phyloP scores from a whole-genome alignment of 805 yeast species.

The Candida tammaniensis region DNA sequence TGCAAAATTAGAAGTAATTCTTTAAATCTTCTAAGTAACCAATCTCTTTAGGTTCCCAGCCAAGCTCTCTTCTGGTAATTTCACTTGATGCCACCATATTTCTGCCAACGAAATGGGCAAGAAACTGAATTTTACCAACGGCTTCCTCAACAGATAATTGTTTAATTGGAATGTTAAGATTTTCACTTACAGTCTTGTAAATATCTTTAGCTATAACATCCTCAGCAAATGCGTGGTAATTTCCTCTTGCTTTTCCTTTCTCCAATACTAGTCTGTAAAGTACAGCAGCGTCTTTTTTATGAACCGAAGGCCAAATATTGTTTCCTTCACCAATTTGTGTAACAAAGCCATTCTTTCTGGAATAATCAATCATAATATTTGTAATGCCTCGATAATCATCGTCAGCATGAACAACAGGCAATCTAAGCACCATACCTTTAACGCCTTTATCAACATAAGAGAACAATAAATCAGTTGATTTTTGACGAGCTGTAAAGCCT shows the following conservation, averaged over 20 bases:
- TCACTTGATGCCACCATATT: slow-evolving; percentile 12
- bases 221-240: slow-evolving; percentile 16
- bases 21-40: slow-evolving; percentile 21
- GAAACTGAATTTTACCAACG: slow-evolving; percentile 11
- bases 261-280: slow-evolving; percentile 15
- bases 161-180: slow-evolving; percentile 11
- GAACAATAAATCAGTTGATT: background rate
- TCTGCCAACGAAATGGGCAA: background rate
- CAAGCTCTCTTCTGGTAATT: slow-evolving; percentile 17
- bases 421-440: slow-evolving; percentile 19
- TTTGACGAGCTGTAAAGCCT: background rate
- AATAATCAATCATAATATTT: slow-evolving; percentile 18
- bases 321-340: slow-evolving; percentile 30
- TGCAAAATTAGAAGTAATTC: background rate
- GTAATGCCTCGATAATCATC: slow-evolving; percentile 25
- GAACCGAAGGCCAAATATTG: slow-evolving; percentile 29
- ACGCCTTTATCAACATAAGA: slow-evolving; percentile 18
- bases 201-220: slow-evolving; percentile 20
- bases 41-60: slow-evolving; percentile 22
- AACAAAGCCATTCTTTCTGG: slow-evolving; percentile 28
- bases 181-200: slow-evolving; percentile 21
- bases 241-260: slow-evolving; percentile 8
- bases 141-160: slow-evolving; percentile 14
- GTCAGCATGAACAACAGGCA: slow-evolving; percentile 32
- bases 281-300: slow-evolving; percentile 30